Evolutionary conservation across 164 flowering plant genomes (phyloP).

Genomic region (Vitis riparia): DNA sequence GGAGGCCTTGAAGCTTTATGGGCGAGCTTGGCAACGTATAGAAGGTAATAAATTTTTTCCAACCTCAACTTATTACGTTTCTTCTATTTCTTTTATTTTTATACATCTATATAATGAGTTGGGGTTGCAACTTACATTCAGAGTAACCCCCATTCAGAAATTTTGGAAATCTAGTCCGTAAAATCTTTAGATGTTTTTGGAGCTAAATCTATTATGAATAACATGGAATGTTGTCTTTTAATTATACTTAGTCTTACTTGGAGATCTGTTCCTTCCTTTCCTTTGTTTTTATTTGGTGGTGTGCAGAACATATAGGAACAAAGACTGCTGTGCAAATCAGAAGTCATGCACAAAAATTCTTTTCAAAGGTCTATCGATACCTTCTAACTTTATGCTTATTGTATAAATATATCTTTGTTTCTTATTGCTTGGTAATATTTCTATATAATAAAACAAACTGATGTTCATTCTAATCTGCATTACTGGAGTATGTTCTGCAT

Average conservation of each 20-base stretch:
- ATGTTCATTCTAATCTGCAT: no score
- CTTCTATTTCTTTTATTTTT: neutral
- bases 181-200: neutral
- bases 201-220: constrained; percentile 6
- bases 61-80: neutral
- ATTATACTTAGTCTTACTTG: constrained; percentile 26
- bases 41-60: constrained; percentile 58
- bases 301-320: constrained; percentile 92
- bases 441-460: no score
- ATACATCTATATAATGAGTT: neutral
- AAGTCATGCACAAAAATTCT: constrained; percentile 99
- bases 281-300: constrained; percentile 27
- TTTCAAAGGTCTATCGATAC: constrained; percentile 74
- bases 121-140: neutral
- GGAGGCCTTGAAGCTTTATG: constrained; percentile 89
- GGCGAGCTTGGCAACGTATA: constrained; percentile 97
- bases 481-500: no score
- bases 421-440: no score
- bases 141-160: neutral
- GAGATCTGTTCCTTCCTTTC: constrained; percentile 19
- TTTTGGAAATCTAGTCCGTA: neutral
- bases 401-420: no score
- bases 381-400: no score
- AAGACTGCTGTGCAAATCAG: constrained; percentile 99
- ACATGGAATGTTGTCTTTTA: constrained; percentile 9